Percentiles rank a stretch among this genome's conserved stretches.
phyloP scores from a whole-genome alignment of 202 grass and related monocot genomes.

The Saccharum hybrid region DNA sequence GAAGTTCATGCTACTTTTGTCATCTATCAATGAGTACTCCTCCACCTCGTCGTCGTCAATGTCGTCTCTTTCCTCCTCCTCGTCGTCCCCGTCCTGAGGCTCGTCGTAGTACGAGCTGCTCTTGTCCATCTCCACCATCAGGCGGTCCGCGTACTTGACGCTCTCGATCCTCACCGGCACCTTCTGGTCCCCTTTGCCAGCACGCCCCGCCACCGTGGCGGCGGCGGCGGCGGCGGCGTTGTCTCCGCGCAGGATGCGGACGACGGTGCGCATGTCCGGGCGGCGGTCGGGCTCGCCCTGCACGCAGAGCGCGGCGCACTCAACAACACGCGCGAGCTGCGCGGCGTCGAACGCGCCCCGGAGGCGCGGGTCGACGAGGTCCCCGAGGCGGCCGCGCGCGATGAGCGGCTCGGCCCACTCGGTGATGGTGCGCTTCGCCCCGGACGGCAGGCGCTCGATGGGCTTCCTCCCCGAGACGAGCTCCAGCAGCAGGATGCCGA shows the following conservation, averaged over 20 bases:
- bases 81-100: not conserved
- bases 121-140: slow-evolving; percentile 64
- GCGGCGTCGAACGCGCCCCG: slow-evolving; percentile 49
- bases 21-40: slow-evolving; percentile 49
- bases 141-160: slow-evolving; percentile 57
- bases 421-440: slow-evolving; percentile 70
- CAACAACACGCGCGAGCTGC: slow-evolving; percentile 59
- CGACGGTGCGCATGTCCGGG: slow-evolving; percentile 69
- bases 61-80: not conserved
- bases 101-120: slow-evolving; percentile 45
- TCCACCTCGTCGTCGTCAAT: slow-evolving; percentile 7
- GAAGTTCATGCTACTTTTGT: slow-evolving; percentile 64
- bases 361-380: slow-evolving; percentile 67
- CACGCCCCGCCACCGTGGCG: not conserved
- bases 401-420: slow-evolving; percentile 77
- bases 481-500: slow-evolving; percentile 84
- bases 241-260: slow-evolving; percentile 56
- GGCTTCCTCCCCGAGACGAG: slow-evolving; percentile 66
- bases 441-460: slow-evolving; percentile 65
- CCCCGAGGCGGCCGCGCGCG: slow-evolving; percentile 49
- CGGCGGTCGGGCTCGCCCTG: slow-evolving; percentile 66
- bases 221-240: not conserved
- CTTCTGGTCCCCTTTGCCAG: not conserved
- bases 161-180: slow-evolving; percentile 47
- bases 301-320: slow-evolving; percentile 71